Conservation (phyloP, 108 stramenopile species). For the Cylindrotheca fusiformis region DNA sequence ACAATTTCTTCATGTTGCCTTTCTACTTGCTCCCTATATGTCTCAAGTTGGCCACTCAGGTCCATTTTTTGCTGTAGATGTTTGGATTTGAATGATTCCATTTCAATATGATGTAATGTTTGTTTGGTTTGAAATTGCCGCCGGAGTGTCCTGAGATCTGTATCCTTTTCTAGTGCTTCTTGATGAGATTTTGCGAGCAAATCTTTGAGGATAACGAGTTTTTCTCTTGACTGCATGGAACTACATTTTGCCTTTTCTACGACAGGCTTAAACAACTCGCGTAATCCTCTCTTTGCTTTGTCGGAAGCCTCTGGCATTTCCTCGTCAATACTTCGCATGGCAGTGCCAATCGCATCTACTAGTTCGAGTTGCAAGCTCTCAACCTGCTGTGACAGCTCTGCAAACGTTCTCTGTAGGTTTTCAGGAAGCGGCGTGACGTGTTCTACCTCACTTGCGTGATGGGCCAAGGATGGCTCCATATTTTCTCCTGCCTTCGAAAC, state of each 20-base stretch:
- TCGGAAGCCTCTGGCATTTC: background rate
- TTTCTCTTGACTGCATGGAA: background rate
- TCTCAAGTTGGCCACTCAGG: constrained; percentile 14
- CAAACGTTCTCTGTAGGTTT: too few relatives aligned
- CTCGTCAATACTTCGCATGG: background rate
- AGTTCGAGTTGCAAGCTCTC: background rate
- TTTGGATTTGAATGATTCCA: constrained; percentile 10
- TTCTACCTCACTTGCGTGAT: background rate
- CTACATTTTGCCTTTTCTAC: background rate
- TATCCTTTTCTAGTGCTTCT: background rate
- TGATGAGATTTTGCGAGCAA: background rate
- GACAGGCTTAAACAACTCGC: too few relatives aligned
- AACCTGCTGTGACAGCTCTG: too few relatives aligned
- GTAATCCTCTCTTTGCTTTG: background rate
- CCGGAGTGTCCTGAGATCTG: background rate
- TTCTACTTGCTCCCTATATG: constrained; percentile 15
- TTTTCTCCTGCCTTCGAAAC: constrained; percentile 1
- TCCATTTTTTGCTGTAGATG: constrained; percentile 5
- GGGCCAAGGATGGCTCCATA: too few relatives aligned
- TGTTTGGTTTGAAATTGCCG: constrained; percentile 4
- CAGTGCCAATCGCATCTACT: background rate
- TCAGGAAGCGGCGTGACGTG: background rate
- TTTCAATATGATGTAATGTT: constrained; percentile 8
- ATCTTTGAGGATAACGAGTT: background rate
- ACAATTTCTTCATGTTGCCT: constrained; percentile 8